Evolutionary conservation across 2,329 filamentous ascomycete genomes (phyloP).

Genomic region (Arachnomyces sp.): DNA sequence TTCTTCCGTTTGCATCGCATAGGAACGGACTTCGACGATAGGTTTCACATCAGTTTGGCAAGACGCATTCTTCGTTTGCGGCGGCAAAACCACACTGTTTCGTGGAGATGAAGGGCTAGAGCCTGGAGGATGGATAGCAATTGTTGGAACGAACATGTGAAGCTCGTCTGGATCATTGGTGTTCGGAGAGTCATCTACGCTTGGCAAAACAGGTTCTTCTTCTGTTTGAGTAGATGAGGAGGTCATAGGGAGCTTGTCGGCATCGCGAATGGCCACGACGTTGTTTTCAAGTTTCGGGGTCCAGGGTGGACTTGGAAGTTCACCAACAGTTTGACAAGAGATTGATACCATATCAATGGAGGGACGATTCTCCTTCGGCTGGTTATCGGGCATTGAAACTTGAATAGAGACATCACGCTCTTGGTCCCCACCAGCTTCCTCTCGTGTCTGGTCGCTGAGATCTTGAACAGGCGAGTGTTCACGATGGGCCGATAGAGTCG

Average conservation of each 20-base stretch:
- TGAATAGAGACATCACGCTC: not conserved
- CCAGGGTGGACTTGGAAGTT: constrained; percentile 28
- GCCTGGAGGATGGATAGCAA: constrained; percentile 81
- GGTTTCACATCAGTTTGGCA: constrained; percentile 64
- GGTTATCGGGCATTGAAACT: constrained; percentile 6
- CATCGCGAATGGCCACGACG: constrained; percentile 5
- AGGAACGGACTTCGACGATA: constrained; percentile 43
- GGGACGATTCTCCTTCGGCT: constrained; percentile 28
- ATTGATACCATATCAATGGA: constrained; percentile 33
- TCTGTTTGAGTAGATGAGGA: constrained; percentile 28
- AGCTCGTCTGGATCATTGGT: constrained; percentile 67
- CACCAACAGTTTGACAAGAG: constrained; percentile 36
- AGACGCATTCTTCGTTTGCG: constrained; percentile 70
- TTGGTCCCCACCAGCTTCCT: not conserved
- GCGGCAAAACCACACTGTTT: constrained; percentile 67
- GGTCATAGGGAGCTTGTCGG: constrained; percentile 3
- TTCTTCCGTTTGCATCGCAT: constrained; percentile 77
- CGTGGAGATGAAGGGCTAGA: constrained; percentile 75
- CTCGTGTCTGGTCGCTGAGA: not conserved
- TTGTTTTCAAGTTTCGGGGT: constrained; percentile 24
- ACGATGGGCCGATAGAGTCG: constrained; percentile 23
- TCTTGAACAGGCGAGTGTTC: constrained; percentile 4
- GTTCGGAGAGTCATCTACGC: too few relatives aligned
- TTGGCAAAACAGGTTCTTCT: constrained; percentile 9
- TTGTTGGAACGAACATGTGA: constrained; percentile 71